Conservation (phyloP, 2,329 filamentous ascomycete species). For the Stachybotrys echinatus region DNA sequence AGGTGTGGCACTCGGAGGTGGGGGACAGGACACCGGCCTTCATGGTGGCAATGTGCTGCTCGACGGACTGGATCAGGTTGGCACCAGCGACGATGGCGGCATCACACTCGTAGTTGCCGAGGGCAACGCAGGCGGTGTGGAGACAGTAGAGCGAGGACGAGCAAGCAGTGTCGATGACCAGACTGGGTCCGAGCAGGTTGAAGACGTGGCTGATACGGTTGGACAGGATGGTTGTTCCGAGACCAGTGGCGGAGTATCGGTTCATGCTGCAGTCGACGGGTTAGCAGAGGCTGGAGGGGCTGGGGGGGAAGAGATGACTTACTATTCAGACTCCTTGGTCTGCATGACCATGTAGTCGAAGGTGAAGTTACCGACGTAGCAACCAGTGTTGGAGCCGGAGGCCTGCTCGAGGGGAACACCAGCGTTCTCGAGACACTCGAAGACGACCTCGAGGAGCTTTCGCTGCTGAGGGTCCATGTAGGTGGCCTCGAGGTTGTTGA, state of each 20-base stretch:
- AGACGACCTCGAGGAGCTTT: constrained; percentile 9
- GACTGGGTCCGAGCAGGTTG: background rate
- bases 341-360: constrained; percentile 3
- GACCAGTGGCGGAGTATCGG: background rate
- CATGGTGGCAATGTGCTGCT: constrained; percentile 17
- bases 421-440: constrained; percentile 13
- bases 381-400: constrained; percentile 8
- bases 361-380: constrained; percentile 15
- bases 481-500: constrained; percentile 16
- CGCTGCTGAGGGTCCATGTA: constrained; percentile 10
- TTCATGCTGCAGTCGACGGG: background rate
- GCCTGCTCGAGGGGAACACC: constrained; percentile 14
- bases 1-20: constrained; percentile 33
- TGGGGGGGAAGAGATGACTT: too few species aligned
- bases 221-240: background rate
- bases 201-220: constrained; percentile 1
- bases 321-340: too few species aligned
- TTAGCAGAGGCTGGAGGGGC: background rate
- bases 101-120: constrained; percentile 22
- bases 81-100: constrained; percentile 25
- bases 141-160: constrained; percentile 36
- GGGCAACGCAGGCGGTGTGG: constrained; percentile 30
- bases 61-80: constrained; percentile 18
- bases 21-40: constrained; percentile 19
- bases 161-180: constrained; percentile 40